Evolutionary conservation across 2,329 filamentous ascomycete species (phyloP).

Genomic region (Keithomyces neogunnii): DNA sequence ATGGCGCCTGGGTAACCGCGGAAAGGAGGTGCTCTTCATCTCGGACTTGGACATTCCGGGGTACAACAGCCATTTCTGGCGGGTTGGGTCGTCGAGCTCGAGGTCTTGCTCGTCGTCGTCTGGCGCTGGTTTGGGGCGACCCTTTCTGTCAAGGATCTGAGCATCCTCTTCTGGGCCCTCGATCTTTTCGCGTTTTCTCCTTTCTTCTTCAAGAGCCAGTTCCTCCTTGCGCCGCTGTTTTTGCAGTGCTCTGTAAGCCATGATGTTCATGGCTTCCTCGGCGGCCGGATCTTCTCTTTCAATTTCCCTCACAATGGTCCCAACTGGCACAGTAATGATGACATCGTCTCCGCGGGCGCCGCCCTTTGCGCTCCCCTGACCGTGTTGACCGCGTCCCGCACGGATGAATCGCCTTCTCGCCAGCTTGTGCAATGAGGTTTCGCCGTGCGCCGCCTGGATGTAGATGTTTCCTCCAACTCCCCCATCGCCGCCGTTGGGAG

Average conservation of each 20-base stretch:
- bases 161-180: conserved; percentile 7
- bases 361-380: conserved; percentile 62
- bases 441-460: conserved; percentile 83
- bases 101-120: conserved; percentile 28
- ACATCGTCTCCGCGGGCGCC: conserved; percentile 81
- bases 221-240: conserved; percentile 24
- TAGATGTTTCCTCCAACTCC: conserved; percentile 88
- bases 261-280: conserved; percentile 44
- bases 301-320: conserved; percentile 81
- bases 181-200: conserved; percentile 9
- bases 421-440: conserved; percentile 90
- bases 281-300: conserved; percentile 67
- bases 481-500: conserved; percentile 90
- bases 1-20: conserved; percentile 42
- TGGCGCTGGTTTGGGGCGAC: conserved; percentile 2
- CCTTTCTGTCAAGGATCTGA: conserved; percentile 1
- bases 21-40: conserved; percentile 45
- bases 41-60: conserved; percentile 67
- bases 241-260: conserved; percentile 21
- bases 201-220: conserved; percentile 25
- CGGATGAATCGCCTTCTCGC: conserved; percentile 67
- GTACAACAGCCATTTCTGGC: conserved; percentile 79
- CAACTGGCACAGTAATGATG: conserved; percentile 82
- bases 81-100: conserved; percentile 36
- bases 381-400: conserved; percentile 68